Percentiles rank a stretch among this genome's conserved stretches.
Conservation (phyloP, 805 yeast genomes). For the Wickerhamiella azyma region DNA sequence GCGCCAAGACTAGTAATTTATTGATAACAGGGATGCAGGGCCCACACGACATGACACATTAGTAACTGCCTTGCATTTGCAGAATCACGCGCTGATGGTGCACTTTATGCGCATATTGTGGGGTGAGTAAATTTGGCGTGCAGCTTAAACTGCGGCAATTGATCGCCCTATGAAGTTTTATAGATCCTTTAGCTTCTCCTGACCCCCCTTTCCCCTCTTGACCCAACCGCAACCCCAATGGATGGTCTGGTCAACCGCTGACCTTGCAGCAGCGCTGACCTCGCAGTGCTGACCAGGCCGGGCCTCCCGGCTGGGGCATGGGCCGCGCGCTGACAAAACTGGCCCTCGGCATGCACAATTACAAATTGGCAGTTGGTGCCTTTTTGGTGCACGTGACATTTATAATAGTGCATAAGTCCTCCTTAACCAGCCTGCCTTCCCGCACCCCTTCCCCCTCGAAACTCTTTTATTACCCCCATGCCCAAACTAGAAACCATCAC, state of each 20-base stretch:
- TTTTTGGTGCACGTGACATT: slow-evolving; percentile 1
- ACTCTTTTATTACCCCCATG: neutral
- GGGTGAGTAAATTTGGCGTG: too few relatives aligned
- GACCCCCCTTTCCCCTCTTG: too few relatives aligned
- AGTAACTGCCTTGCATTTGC: neutral
- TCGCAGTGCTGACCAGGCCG: too few relatives aligned
- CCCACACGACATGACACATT: neutral
- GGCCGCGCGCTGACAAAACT: neutral
- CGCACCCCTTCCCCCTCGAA: neutral
- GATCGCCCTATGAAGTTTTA: too few relatives aligned
- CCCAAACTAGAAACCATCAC: neutral
- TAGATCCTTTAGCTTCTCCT: too few relatives aligned
- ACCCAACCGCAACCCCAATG: too few relatives aligned
- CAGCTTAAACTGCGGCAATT: too few relatives aligned
- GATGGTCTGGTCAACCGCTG: too few relatives aligned
- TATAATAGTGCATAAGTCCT: slow-evolving; percentile 1
- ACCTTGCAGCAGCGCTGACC: too few relatives aligned
- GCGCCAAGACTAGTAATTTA: too few relatives aligned
- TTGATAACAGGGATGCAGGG: neutral
- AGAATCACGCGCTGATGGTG: neutral
- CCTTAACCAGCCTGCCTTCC: neutral
- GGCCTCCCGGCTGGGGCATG: too few relatives aligned
- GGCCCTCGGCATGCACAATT: slow-evolving; percentile 1
- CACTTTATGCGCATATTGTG: neutral
- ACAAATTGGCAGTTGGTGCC: neutral